These are phyloP conservation scores for Exophiala viscosa DNA, from an alignment of 2,329 filamentous ascomycete genomes.

Conservation along the genomic window DNA sequence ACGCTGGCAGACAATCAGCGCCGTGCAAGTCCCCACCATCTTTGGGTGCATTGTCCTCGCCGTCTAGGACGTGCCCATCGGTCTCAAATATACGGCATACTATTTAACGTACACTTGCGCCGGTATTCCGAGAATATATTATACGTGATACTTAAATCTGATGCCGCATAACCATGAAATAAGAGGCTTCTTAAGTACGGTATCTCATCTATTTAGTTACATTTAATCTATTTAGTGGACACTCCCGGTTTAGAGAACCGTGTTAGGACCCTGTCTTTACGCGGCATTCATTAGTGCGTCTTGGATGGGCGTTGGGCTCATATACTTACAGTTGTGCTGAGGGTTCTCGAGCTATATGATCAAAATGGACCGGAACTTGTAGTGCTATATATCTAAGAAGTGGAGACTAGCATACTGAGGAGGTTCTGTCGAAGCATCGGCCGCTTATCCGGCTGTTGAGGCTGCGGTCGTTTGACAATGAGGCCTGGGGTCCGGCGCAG, in stretches of 20 bases:
- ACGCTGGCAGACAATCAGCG: conserved; percentile 12
- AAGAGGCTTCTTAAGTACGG: conserved; percentile 15
- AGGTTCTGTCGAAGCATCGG: no score
- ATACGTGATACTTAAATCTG: conserved; percentile 16
- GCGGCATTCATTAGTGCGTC: neutral
- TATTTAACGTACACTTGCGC: conserved; percentile 7
- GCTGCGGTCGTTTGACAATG: no score
- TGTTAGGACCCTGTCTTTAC: neutral
- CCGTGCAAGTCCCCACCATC: conserved; percentile 38
- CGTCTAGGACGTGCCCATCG: conserved; percentile 31
- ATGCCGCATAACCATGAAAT: conserved; percentile 21
- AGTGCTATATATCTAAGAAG: no score
- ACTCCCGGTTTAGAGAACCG: conserved; percentile 13
- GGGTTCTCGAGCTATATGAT: neutral
- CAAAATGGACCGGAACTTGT: no score
- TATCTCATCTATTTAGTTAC: conserved; percentile 17
- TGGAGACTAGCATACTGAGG: no score
- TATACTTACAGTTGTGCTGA: neutral
- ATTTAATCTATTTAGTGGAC: conserved; percentile 18
- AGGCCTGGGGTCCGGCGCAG: no score
- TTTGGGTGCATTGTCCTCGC: conserved; percentile 29
- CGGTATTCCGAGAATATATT: conserved; percentile 16
- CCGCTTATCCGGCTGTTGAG: no score
- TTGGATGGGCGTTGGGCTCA: neutral
- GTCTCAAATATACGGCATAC: conserved; percentile 19